Percentiles rank a stretch among this genome's conserved stretches.
Evolutionary conservation across 225 moss, liverwort and hornwort species (phyloP).

Genomic region (Climacium dendroides): DNA sequence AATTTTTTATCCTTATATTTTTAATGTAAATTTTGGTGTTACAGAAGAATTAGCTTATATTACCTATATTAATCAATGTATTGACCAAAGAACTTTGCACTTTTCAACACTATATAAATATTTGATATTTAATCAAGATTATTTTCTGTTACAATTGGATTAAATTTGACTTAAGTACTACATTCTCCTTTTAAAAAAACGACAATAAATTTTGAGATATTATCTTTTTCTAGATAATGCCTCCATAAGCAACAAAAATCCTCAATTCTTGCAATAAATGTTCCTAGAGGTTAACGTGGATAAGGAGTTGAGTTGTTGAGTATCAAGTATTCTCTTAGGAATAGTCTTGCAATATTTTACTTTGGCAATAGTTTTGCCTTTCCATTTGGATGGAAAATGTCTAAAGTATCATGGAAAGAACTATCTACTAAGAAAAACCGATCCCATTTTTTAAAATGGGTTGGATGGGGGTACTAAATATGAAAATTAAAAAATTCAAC

Average conservation of each 20-base stretch:
- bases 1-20: neutral
- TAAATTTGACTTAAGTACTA: too few relatives aligned
- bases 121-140: neutral
- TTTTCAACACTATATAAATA: too few relatives aligned
- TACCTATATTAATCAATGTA: neutral
- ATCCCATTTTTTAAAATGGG: fast-evolving
- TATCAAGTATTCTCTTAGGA: neutral
- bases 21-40: too few relatives aligned
- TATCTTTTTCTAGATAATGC: neutral
- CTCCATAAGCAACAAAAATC: neutral
- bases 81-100: fast-evolving
- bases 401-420: neutral
- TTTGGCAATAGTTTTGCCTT: neutral
- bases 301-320: neutral
- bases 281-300: too few relatives aligned
- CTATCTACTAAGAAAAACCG: neutral
- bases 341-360: neutral
- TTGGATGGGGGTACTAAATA: fast-evolving
- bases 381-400: neutral
- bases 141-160: too few relatives aligned
- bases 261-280: neutral
- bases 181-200: neutral
- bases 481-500: too few relatives aligned
- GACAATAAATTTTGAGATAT: too few relatives aligned
- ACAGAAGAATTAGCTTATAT: neutral